A percentile compares a stretch with the other conserved stretches of the same genome.
phyloP scores from a whole-genome alignment of 768 basidiomycete species.

The Suillus ampliporus region DNA sequence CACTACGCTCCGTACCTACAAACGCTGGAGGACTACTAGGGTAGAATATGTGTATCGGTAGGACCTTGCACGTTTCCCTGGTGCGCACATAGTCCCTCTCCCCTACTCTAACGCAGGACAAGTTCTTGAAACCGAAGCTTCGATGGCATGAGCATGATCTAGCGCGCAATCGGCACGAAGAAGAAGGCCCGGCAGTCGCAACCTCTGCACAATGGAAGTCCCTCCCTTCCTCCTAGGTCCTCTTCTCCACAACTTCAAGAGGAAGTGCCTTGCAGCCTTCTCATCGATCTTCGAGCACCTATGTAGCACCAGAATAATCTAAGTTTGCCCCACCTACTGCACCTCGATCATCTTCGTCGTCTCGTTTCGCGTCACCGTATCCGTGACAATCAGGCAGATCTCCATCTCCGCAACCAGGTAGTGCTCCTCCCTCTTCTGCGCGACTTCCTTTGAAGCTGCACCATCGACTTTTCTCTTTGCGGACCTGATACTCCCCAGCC shows the following conservation, averaged over 20 bases:
- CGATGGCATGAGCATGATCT: conserved; percentile 62
- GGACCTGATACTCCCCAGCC: conserved; percentile 68
- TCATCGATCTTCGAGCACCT: conserved; percentile 10
- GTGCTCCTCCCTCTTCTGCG: conserved; percentile 13
- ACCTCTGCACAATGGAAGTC: not conserved
- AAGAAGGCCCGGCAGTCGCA: no score
- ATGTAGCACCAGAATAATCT: conserved; percentile 7
- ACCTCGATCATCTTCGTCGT: conserved; percentile 13
- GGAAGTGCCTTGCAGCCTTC: not conserved
- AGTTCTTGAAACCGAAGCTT: no score
- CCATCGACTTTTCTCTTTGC: conserved; percentile 62
- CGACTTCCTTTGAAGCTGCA: conserved; percentile 41
- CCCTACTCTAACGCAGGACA: no score
- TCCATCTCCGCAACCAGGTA: conserved; percentile 19
- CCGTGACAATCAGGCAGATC: conserved; percentile 13
- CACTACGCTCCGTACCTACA: no score
- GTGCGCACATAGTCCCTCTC: no score
- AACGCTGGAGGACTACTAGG: no score
- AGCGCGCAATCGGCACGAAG: conserved; percentile 57
- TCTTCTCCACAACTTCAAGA: not conserved
- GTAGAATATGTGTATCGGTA: no score
- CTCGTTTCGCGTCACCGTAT: not conserved
- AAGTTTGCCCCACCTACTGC: conserved; percentile 11
- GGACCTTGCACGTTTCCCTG: no score
- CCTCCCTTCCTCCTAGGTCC: conserved; percentile 10